Evolutionary conservation across 75 land plant genomes (phyloP), one percentile per base, ranked within the genome.

Genomic region (Ceratopteris richardii): DNA sequence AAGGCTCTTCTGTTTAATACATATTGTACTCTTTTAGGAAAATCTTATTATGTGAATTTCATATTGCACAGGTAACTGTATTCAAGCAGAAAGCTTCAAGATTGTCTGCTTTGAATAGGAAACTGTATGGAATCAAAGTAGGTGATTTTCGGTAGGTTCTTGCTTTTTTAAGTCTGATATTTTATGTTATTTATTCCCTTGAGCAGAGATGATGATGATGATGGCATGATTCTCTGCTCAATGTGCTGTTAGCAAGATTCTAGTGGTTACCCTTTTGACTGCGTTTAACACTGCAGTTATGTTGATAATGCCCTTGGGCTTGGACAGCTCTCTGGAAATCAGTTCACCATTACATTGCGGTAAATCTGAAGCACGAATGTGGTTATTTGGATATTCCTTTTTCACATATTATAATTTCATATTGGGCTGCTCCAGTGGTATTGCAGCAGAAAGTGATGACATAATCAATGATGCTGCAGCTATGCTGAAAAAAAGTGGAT

Each of bases 261-360:
- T n/a, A n/a, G n/a, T n/a, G 37, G 48, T 3, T 46, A 5, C 14
- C 3, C 48, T n/a, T 46, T n/a, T 20, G 48, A n/a, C 17, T 17
- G 48, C 5, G 21, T 2, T 4, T 17, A n/a, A 2, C 48, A 46
- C 5, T 17, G n/a, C 78, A 94, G 98, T 57, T 81, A 89, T 75
- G 96, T 81, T 33, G 74, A 72, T 30, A 94, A 89, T 39, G 85
- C 73, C 9, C 82, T 94, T 59, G 70, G 76, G 60, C 90, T 94
- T 58, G 98, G 98, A 28, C 77, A 86, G 54, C 85, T 94, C 47
- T 60, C 69, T 11, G 98, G 98, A 27, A 94, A 94, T 58, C 67
- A 79, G 14, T 89, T 94, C 52, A 86, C 87, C 24, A 61, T 94
- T n/a, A 86, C 76, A 21, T 81, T 94, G 50, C 78, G 98, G 98